Base-by-base conservation (phyloP, 139 green algal genomes). In the Chlamydomonas schloesseri region DNA sequence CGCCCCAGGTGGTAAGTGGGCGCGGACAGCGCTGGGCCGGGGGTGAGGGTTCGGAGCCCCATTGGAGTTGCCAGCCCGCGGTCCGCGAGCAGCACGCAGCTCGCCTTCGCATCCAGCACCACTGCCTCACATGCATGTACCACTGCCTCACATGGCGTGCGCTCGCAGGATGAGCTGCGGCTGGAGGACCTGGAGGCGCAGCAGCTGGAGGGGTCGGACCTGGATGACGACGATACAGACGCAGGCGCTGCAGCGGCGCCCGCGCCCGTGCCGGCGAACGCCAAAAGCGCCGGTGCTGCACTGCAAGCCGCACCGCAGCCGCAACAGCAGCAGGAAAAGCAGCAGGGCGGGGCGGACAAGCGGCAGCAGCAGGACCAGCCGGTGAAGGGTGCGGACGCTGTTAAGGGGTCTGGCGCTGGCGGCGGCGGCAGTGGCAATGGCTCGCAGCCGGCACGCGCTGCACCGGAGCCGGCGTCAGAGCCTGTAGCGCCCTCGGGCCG, bases 141-240 rank as follows among this genome's bases (percentile, higher is more conserved):
- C n/a, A n/a, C n/a, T n/a, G n/a, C n/a, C n/a, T n/a, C n/a, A n/a
- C n/a, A n/a, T n/a, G n/a, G n/a, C n/a, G n/a, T n/a, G n/a, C n/a
- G 17, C 55, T 2, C 2, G 31, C 31, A 87, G 81, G 69, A 71
- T 14, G 81, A 87, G 81, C 81, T 87, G 17, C 69, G 69, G 1
- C 53, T 79, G 5, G 81, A 87, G 69, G 81, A 87, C 55, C 69
- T 87, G 55, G 81, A 87, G 50, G 69, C 65, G 15, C 69, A 80
- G 69, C 69, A 76, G 69, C 69, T 87, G 3, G 67, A 86, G 53
- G 80, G 68, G 14, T 79, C 69, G 9, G 81, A 87, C 81, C 79
- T 85, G 37, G 79, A 85, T 0, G 79, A 85, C 34, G 79, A 85
- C 8, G 21, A 47, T 0, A 15, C 20, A 20, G 77, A 33, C 21